phyloP scores from a whole-genome alignment of 2,329 filamentous ascomycete genomes.

The Phialocephala sp. region DNA sequence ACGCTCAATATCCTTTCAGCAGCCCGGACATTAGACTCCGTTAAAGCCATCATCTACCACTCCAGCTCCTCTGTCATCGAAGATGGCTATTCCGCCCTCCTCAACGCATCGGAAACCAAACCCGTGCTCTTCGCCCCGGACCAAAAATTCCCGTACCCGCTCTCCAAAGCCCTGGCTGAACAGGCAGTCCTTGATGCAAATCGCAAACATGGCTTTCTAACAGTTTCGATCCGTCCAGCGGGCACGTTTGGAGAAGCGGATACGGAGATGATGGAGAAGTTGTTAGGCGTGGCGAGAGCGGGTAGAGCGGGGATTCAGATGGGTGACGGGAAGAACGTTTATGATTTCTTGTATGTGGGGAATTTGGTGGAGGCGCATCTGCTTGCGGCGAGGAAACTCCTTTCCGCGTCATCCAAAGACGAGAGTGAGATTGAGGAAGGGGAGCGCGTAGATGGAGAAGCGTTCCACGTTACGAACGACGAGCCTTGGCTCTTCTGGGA shows the following conservation, averaged over 20 bases:
- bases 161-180: conserved; percentile 31
- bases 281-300: conserved; percentile 50
- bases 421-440: not conserved
- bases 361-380: conserved; percentile 59
- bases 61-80: conserved; percentile 56
- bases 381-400: conserved; percentile 49
- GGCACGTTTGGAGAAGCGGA: conserved; percentile 56
- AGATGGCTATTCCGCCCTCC: conserved; percentile 50
- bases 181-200: conserved; percentile 28
- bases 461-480: conserved; percentile 32
- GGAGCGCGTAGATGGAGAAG: conserved; percentile 24
- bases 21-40: not conserved
- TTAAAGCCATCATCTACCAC: conserved; percentile 58
- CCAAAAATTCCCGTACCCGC: conserved; percentile 31
- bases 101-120: conserved; percentile 51
- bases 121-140: conserved; percentile 24
- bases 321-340: conserved; percentile 57
- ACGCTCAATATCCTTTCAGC: not conserved
- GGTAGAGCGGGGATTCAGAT: conserved; percentile 57
- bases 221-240: conserved; percentile 54
- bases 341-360: conserved; percentile 58
- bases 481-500: conserved; percentile 30
- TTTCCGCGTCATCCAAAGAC: conserved; percentile 21
- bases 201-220: conserved; percentile 49
- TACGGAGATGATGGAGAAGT: conserved; percentile 30